Conservation (phyloP, 345 rosid species). For the Sapria himalayana region DNA sequence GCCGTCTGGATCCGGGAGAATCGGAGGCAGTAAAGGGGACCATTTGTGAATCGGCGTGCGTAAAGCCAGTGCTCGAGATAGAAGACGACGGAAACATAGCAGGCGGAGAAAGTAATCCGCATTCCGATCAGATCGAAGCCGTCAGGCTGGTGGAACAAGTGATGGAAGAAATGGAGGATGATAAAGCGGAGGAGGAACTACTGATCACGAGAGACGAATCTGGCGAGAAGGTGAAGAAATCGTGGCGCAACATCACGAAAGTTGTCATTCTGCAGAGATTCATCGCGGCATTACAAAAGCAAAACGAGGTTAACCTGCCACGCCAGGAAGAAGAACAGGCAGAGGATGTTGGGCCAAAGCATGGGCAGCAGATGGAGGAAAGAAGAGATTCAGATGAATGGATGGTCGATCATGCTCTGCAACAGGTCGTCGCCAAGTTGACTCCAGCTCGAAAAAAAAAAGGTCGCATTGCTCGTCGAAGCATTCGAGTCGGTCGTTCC, state of each 20-base stretch:
- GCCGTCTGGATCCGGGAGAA: too few relatives aligned
- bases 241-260: slow-evolving; percentile 73
- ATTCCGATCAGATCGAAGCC: slow-evolving; percentile 43
- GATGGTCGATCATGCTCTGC: slow-evolving; percentile 81
- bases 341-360: slow-evolving; percentile 49
- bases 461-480: slow-evolving; percentile 63
- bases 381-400: slow-evolving; percentile 58
- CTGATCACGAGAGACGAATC: too few relatives aligned
- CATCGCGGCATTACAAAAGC: slow-evolving; percentile 52
- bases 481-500: slow-evolving; percentile 77
- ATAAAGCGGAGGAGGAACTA: too few relatives aligned
- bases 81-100: too few relatives aligned
- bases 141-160: slow-evolving; percentile 69
- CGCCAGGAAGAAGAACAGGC: too few relatives aligned
- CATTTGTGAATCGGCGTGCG: too few relatives aligned
- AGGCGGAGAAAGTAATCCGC: too few relatives aligned
- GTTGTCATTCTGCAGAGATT: slow-evolving; percentile 51
- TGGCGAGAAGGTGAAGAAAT: slow-evolving; percentile 28
- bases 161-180: slow-evolving; percentile 72
- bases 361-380: slow-evolving; percentile 33
- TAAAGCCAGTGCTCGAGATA: too few relatives aligned
- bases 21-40: too few relatives aligned
- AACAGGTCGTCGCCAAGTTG: slow-evolving; percentile 52
- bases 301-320: slow-evolving; percentile 29
- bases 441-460: slow-evolving; percentile 67